These are phyloP conservation scores for Fusarium hainanense DNA, from an alignment of 2,329 filamentous ascomycete genomes.

Conservation along the genomic window DNA sequence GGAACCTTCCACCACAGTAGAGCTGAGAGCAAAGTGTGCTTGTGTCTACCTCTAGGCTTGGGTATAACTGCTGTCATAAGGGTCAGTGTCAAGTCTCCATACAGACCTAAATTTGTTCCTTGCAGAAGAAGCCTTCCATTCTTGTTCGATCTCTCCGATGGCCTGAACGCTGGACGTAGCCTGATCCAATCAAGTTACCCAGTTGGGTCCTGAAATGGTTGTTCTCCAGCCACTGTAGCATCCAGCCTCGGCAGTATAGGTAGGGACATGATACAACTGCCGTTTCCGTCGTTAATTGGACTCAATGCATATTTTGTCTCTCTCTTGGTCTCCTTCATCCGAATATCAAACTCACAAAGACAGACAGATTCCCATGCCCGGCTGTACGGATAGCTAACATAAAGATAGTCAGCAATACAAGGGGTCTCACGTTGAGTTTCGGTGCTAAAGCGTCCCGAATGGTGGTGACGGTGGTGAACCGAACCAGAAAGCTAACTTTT, in stretches of 20 bases:
- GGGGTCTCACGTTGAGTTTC: conserved; percentile 12
- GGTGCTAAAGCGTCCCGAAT: conserved; percentile 32
- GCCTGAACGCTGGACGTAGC: not conserved
- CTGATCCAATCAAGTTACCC: conserved; percentile 15
- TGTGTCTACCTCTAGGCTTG: not conserved
- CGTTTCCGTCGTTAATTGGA: conserved; percentile 12
- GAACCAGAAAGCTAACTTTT: conserved; percentile 4
- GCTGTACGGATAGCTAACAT: not conserved
- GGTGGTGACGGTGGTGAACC: conserved; percentile 40
- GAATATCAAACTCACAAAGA: not conserved
- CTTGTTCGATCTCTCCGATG: conserved; percentile 33
- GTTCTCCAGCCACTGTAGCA: conserved; percentile 1
- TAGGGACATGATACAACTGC: conserved; percentile 6
- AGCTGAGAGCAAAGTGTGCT: conserved; percentile 13
- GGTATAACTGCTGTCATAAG: conserved; percentile 2
- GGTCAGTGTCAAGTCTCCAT: not conserved
- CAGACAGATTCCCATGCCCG: not conserved
- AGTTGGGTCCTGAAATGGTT: conserved; percentile 14
- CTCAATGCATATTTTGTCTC: not conserved
- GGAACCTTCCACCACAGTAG: not conserved
- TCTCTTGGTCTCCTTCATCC: not conserved
- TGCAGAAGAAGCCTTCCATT: conserved; percentile 39
- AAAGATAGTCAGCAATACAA: conserved; percentile 3
- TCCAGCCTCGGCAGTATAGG: not conserved
- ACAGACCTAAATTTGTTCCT: conserved; percentile 14